A percentile compares a stretch with the other conserved stretches of the same genome.
Conservation (phyloP, 2,329 filamentous ascomycete genomes). For the Plenodomus tracheiphilus region DNA sequence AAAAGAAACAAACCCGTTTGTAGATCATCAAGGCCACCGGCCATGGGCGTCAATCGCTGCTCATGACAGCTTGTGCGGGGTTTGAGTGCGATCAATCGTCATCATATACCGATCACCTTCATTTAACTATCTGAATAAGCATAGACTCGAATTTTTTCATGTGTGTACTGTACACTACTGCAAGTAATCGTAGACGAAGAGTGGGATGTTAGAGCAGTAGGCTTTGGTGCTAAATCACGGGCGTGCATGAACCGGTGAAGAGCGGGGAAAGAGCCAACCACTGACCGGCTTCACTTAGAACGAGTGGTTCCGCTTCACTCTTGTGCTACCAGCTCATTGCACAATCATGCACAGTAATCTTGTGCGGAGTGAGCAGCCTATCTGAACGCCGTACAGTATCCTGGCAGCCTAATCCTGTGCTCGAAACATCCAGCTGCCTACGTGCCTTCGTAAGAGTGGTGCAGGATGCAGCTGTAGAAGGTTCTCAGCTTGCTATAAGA, state of each 20-base stretch:
- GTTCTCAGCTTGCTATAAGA: slow-evolving; percentile 5
- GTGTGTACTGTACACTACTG: no score
- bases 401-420: slow-evolving; percentile 5
- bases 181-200: no score
- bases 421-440: slow-evolving; percentile 9
- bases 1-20: no score
- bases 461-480: not conserved
- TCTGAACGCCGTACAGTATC: slow-evolving; percentile 3
- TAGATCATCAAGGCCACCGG: no score
- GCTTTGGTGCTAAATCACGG: no score
- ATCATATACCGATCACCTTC: no score
- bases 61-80: no score
- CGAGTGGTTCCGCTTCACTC: not conserved
- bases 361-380: slow-evolving; percentile 2
- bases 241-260: not conserved
- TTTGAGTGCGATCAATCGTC: no score
- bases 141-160: no score
- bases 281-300: not conserved
- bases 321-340: not conserved
- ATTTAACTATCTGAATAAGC: no score
- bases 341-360: slow-evolving; percentile 17
- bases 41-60: no score
- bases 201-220: no score
- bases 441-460: slow-evolving; percentile 7
- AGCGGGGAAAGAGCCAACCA: not conserved